A percentile compares a stretch with the other conserved stretches of the same genome.
These are phyloP conservation scores for Leishmania aethiopica DNA, from an alignment of 208 protist genomes.

Conservation along the genomic window DNA sequence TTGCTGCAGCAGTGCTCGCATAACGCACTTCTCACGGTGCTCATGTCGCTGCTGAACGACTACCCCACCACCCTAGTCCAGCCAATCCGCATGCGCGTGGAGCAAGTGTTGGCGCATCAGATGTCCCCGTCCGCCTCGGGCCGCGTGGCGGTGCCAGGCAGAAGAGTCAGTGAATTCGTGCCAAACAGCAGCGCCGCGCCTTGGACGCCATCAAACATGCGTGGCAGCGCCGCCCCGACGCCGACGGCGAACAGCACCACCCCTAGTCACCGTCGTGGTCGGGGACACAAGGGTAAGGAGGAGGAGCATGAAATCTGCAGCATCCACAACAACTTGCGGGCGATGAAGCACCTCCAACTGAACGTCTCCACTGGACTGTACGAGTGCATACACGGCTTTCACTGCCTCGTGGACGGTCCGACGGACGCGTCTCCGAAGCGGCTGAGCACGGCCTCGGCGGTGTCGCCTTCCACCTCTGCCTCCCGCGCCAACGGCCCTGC, in stretches of 20 bases:
- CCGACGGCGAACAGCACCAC: conserved; percentile 37
- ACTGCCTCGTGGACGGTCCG: conserved; percentile 85
- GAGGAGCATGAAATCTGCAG: conserved; percentile 86
- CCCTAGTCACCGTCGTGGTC: conserved; percentile 38
- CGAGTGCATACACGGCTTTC: conserved; percentile 89
- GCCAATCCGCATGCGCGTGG: conserved; percentile 58
- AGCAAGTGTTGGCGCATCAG: conserved; percentile 47
- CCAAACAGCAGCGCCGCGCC: conserved; percentile 39
- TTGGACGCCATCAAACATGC: conserved; percentile 42
- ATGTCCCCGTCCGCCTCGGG: conserved; percentile 31
- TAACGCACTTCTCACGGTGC: conserved; percentile 54
- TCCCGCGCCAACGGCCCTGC: conserved; percentile 6
- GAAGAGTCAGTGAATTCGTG: conserved; percentile 28
- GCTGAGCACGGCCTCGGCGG: neutral
- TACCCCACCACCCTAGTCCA: conserved; percentile 50
- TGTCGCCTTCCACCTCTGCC: conserved; percentile 8
- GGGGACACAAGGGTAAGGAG: conserved; percentile 63
- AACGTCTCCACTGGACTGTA: conserved; percentile 68
- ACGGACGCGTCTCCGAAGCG: conserved; percentile 17
- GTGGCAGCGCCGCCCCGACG: conserved; percentile 20
- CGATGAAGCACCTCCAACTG: conserved; percentile 83
- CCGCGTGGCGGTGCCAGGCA: conserved; percentile 9
- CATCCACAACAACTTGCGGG: conserved; percentile 79
- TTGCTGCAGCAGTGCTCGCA: conserved; percentile 67
- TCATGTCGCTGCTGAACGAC: conserved; percentile 79